A percentile compares a stretch with the other conserved stretches of the same genome.
Evolutionary conservation across 306 rosid genomes (phyloP).

Genomic region (Lablab purpureus): DNA sequence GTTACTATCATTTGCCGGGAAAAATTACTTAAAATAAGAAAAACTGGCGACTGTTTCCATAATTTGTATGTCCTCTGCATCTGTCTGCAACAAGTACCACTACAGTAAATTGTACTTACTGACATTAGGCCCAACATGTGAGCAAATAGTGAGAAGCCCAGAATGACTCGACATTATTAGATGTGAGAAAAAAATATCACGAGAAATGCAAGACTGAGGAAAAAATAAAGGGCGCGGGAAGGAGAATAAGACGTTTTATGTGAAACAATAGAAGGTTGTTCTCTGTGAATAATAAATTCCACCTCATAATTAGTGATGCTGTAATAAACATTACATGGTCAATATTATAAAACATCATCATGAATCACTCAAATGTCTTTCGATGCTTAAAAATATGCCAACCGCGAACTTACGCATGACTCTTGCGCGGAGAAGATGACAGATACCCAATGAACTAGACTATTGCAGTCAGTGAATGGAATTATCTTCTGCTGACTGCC

Average conservation of each 20-base stretch:
- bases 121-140: conserved; percentile 12
- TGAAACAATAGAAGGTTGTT: background rate
- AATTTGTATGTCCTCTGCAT: background rate
- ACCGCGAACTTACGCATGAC: background rate
- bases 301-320: background rate
- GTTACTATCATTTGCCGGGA: background rate
- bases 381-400: background rate
- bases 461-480: background rate
- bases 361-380: background rate
- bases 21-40: background rate
- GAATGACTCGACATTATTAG: background rate
- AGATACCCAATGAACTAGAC: conserved; percentile 18
- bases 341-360: background rate
- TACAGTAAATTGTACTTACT: background rate
- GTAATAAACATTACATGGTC: background rate
- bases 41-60: conserved; percentile 1
- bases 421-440: background rate
- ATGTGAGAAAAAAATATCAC: background rate
- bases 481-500: background rate
- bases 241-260: background rate
- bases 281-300: background rate
- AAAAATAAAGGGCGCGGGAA: background rate
- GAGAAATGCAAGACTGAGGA: background rate
- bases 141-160: conserved; percentile 4
- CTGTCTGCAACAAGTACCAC: background rate